phyloP scores from a whole-genome alignment of 129 eudicot species.

The Flaveria sonorensis region DNA sequence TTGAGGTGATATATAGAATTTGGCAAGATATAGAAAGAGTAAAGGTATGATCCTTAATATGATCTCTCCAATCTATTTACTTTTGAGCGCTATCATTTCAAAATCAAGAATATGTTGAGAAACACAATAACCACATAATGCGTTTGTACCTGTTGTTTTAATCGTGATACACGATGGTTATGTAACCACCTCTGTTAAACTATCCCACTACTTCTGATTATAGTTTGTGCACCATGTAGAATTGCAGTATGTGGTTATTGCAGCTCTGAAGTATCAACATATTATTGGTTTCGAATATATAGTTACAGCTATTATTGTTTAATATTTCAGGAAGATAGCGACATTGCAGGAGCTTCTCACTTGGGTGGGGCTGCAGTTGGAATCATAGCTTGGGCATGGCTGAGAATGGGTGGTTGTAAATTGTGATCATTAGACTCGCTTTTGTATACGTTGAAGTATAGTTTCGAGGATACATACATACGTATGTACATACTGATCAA shows the following conservation, averaged over 20 bases:
- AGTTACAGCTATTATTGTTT: too few species aligned
- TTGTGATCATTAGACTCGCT: neutral
- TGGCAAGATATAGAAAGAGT: slow-evolving; percentile 61
- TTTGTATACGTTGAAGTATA: neutral
- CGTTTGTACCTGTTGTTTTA: neutral
- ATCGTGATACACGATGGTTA: too few species aligned
- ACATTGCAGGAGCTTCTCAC: slow-evolving; percentile 11
- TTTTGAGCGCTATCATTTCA: too few species aligned
- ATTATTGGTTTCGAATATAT: too few species aligned
- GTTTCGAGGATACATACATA: neutral
- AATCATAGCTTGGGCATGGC: slow-evolving; percentile 7
- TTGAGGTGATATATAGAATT: slow-evolving; percentile 65
- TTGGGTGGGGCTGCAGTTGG: slow-evolving; percentile 20
- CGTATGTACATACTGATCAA: too few species aligned
- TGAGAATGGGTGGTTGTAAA: slow-evolving; percentile 6
- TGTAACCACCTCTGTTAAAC: too few species aligned
- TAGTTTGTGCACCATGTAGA: too few species aligned
- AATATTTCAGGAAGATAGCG: neutral
- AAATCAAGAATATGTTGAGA: neutral
- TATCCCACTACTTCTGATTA: too few species aligned
- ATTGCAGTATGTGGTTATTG: too few species aligned
- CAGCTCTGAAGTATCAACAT: too few species aligned
- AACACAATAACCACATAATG: neutral
- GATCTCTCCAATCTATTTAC: too few species aligned
- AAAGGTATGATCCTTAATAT: slow-evolving; percentile 49